These are phyloP conservation scores for Fusarium nurragi DNA, from an alignment of 2,329 filamentous ascomycete genomes.

Conservation along the genomic window DNA sequence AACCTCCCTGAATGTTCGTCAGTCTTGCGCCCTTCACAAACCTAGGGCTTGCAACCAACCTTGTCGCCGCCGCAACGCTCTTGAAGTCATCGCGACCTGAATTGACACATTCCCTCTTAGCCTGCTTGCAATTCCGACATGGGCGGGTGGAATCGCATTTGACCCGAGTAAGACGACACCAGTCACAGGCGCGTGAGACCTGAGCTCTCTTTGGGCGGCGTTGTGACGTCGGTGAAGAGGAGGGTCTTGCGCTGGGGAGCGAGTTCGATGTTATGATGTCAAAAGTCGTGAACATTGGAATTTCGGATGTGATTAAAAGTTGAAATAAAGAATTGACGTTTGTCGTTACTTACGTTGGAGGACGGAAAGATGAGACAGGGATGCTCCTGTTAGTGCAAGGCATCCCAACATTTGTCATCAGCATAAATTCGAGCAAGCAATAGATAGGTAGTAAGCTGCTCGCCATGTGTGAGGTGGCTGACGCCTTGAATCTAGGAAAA, in stretches of 20 bases:
- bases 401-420: constrained; percentile 16
- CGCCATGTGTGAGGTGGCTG: no score
- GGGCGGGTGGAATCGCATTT: constrained; percentile 45
- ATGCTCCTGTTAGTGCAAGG: constrained; percentile 1
- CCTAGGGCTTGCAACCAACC: constrained; percentile 2
- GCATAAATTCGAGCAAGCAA: background rate
- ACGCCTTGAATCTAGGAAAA: no score
- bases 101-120: constrained; percentile 39
- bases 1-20: constrained; percentile 33
- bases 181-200: constrained; percentile 46
- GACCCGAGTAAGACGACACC: constrained; percentile 45
- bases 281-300: constrained; percentile 41
- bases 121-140: constrained; percentile 42
- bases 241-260: constrained; percentile 23
- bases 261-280: constrained; percentile 31
- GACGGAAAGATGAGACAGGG: constrained; percentile 10
- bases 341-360: background rate
- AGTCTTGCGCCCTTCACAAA: background rate
- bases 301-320: background rate
- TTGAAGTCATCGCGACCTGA: constrained; percentile 41
- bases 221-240: constrained; percentile 29
- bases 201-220: constrained; percentile 44
- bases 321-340: background rate
- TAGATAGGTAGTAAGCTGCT: no score
- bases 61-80: constrained; percentile 41